These are phyloP conservation scores for Salix udensis DNA, from an alignment of 345 rosid genomes.

Conservation along the genomic window DNA sequence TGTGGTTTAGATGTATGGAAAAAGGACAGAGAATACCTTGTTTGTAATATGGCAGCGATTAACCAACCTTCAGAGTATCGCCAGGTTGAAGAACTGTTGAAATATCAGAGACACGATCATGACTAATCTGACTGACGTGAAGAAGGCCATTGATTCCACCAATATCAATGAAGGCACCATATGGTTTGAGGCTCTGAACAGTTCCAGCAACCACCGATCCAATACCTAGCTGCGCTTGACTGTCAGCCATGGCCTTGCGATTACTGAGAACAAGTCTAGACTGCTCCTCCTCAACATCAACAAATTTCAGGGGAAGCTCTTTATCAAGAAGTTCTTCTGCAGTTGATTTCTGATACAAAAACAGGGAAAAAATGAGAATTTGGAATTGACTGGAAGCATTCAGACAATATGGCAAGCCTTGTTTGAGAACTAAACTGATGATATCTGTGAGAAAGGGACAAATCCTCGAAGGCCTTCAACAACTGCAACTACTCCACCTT, in stretches of 20 bases:
- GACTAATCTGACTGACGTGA: slow-evolving; percentile 97
- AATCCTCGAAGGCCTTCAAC: slow-evolving; percentile 89
- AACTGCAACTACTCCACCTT: slow-evolving; percentile 83
- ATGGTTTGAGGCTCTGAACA: slow-evolving; percentile 93
- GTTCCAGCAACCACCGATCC: slow-evolving; percentile 88
- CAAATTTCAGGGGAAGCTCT: slow-evolving; percentile 83
- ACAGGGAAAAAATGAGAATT: slow-evolving; percentile 2
- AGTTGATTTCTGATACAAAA: slow-evolving; percentile 52
- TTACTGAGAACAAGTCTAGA: slow-evolving; percentile 88
- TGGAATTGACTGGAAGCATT: not conserved
- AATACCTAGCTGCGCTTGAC: slow-evolving; percentile 92
- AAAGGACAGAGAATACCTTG: not conserved
- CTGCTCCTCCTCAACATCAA: slow-evolving; percentile 95
- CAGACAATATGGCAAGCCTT: not conserved
- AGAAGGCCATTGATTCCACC: slow-evolving; percentile 98
- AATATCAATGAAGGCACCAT: slow-evolving; percentile 95
- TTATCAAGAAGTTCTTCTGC: slow-evolving; percentile 87
- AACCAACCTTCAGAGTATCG: slow-evolving; percentile 71
- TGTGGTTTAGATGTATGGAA: not conserved
- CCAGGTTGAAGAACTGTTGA: slow-evolving; percentile 99
- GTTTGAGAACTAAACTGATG: slow-evolving; percentile 51
- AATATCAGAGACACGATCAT: slow-evolving; percentile 87
- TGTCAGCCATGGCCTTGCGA: slow-evolving; percentile 97
- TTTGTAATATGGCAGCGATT: not conserved
- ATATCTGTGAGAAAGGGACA: slow-evolving; percentile 91